Conservation (phyloP, 176 grass and related monocot species). For the Bolboschoenus planiculmis region DNA sequence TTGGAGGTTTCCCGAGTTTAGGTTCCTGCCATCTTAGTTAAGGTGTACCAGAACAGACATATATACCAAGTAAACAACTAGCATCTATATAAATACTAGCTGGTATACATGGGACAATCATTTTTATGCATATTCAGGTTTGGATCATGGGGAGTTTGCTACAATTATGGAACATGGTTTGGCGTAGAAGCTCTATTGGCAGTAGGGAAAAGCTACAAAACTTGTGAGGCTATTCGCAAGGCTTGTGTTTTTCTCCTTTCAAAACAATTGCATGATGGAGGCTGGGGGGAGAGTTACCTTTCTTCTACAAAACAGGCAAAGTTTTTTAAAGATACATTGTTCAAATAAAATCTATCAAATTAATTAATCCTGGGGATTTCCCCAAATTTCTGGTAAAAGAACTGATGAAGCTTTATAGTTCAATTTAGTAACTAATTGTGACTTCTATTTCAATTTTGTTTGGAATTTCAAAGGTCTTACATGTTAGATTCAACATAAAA, state of each 20-base stretch:
- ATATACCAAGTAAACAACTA: background rate
- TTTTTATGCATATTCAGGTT: conserved; percentile 27
- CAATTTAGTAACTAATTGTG: background rate
- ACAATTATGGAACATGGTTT: conserved; percentile 48
- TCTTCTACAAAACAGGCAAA: conserved; percentile 37
- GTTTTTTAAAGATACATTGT: background rate
- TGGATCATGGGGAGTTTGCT: conserved; percentile 51
- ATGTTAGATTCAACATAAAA: background rate
- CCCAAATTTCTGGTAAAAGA: background rate
- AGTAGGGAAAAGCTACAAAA: conserved; percentile 32
- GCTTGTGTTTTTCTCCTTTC: conserved; percentile 46
- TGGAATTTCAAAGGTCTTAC: background rate
- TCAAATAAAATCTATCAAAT: background rate
- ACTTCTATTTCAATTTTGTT: background rate
- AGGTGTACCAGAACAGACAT: background rate
- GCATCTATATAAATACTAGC: background rate
- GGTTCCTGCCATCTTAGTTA: background rate
- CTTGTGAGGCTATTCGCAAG: conserved; percentile 20
- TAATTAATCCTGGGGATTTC: background rate
- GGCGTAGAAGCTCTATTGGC: conserved; percentile 29
- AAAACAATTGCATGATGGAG: conserved; percentile 41
- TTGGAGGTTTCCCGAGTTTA: background rate
- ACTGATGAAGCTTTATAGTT: background rate
- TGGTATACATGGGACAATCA: background rate
- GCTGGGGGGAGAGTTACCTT: conserved; percentile 56